Percentiles rank a stretch among this genome's conserved stretches.
Conservation (phyloP, 306 rosid genomes). For the Begonia loranthoides region DNA sequence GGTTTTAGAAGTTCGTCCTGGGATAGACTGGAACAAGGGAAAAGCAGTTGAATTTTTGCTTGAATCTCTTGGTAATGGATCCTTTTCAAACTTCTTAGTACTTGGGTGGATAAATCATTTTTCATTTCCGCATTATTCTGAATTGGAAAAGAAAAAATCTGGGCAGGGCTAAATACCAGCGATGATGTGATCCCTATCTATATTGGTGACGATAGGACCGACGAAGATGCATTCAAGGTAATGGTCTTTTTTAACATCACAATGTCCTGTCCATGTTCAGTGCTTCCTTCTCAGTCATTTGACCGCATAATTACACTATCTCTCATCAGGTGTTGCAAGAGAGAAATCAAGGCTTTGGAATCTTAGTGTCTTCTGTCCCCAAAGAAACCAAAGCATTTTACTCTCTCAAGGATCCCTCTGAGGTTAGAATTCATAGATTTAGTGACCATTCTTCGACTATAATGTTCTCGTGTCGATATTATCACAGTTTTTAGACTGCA, state of each 20-base stretch:
- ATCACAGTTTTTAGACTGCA: background rate
- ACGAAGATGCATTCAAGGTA: conserved; percentile 95
- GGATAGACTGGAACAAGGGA: conserved; percentile 92
- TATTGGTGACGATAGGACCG: conserved; percentile 84
- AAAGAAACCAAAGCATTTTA: conserved; percentile 73
- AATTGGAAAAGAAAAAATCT: too few relatives aligned
- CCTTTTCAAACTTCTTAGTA: background rate
- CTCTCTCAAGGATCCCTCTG: conserved; percentile 64
- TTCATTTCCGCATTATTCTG: too few relatives aligned
- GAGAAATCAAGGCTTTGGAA: conserved; percentile 58
- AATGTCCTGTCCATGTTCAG: background rate
- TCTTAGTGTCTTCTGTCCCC: conserved; percentile 53
- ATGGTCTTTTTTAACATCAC: background rate
- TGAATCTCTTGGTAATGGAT: conserved; percentile 55
- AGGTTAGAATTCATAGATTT: conserved; percentile 27
- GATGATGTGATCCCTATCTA: conserved; percentile 67
- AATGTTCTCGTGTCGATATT: background rate
- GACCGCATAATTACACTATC: background rate
- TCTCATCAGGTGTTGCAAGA: conserved; percentile 46
- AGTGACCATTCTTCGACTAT: background rate
- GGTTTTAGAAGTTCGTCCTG: conserved; percentile 98
- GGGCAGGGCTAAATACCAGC: conserved; percentile 16
- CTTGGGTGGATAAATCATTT: too few relatives aligned
- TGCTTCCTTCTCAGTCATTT: background rate
- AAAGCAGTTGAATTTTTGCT: conserved; percentile 91